phyloP scores from a whole-genome alignment of 2,329 filamentous ascomycete genomes.

The Hypoxylon sp. region DNA sequence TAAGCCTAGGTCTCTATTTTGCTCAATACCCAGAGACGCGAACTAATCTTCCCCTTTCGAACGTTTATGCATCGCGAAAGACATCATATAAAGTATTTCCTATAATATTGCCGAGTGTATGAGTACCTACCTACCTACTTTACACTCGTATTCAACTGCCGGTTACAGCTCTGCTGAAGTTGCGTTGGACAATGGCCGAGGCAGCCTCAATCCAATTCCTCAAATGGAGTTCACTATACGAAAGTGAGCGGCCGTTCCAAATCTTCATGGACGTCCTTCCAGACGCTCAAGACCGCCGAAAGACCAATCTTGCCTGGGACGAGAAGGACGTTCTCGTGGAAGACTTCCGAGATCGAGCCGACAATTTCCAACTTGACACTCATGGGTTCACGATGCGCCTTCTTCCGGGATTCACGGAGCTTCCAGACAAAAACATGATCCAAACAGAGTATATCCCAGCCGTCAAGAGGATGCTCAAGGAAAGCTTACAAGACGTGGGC shows the following conservation, averaged over 20 bases:
- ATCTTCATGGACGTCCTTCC: conserved; percentile 6
- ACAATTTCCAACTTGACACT: not conserved
- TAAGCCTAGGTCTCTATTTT: not conserved
- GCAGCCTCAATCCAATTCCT: conserved; percentile 2
- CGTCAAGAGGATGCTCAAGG: not conserved
- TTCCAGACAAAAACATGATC: not conserved
- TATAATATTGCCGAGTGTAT: not conserved
- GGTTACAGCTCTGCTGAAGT: not conserved
- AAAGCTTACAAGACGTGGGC: not conserved
- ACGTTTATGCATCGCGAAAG: not conserved
- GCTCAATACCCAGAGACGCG: not conserved
- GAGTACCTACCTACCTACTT: too few relatives aligned
- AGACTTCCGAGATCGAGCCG: conserved; percentile 2
- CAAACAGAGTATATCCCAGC: not conserved
- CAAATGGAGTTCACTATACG: not conserved
- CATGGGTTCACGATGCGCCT: not conserved
- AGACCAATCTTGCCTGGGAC: conserved; percentile 3
- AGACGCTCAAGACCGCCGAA: not conserved
- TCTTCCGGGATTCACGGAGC: not conserved
- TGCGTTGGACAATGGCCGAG: not conserved
- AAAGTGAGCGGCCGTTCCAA: conserved; percentile 5
- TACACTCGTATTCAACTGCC: not conserved
- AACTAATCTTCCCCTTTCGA: not conserved
- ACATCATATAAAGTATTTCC: too few relatives aligned
- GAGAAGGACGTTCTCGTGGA: conserved; percentile 2